Conservation (phyloP, 495 filamentous ascomycete species). For the Podospora didyma region DNA sequence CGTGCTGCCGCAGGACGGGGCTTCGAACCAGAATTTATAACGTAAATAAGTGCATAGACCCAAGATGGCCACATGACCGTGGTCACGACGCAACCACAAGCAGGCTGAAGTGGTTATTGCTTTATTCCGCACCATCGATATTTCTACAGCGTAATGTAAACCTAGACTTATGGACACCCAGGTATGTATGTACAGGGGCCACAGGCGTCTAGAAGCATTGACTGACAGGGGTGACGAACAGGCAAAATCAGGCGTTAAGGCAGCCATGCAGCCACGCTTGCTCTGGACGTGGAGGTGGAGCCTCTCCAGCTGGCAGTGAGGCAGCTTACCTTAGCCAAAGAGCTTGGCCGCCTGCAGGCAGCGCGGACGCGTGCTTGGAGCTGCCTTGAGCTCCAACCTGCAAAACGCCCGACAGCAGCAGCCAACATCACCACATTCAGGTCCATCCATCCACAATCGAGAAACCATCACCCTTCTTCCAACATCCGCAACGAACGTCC, state of each 20-base stretch:
- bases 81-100: not conserved
- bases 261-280: not conserved
- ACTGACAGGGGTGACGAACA: not conserved
- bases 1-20: too few relatives aligned
- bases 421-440: not conserved
- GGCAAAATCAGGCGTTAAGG: conserved; percentile 4
- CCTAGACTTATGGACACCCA: too few relatives aligned
- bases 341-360: not conserved
- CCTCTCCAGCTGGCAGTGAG: too few relatives aligned
- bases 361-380: conserved; percentile 8
- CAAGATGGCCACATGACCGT: not conserved
- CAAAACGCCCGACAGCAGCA: not conserved
- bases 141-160: too few relatives aligned
- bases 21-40: too few relatives aligned
- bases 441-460: not conserved
- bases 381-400: conserved; percentile 9
- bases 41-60: too few relatives aligned
- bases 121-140: too few relatives aligned
- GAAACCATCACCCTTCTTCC: not conserved
- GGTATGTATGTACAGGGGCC: too few relatives aligned
- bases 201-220: not conserved
- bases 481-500: not conserved
- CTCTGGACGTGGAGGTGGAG: not conserved
- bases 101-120: not conserved
- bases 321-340: too few relatives aligned